These are phyloP conservation scores for Pythium vanterpoolii DNA, from an alignment of 352 stramenopile genomes.

Conservation along the genomic window DNA sequence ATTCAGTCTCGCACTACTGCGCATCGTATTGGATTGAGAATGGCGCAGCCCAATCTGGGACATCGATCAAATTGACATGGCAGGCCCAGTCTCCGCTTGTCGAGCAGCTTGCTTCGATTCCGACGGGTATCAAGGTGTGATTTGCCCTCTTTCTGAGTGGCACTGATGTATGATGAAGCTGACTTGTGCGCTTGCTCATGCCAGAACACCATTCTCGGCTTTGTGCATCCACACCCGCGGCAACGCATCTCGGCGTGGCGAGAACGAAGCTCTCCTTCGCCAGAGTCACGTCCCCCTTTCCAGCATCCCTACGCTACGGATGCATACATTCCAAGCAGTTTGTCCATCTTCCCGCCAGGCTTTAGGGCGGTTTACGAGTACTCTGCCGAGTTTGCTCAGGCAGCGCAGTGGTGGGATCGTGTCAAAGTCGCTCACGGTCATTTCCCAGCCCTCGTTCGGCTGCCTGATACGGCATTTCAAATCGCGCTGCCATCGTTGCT, in stretches of 20 bases:
- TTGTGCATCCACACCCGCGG: conserved; percentile 17
- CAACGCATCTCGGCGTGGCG: conserved; percentile 22
- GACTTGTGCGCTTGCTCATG: background rate
- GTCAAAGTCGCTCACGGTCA: conserved; percentile 32
- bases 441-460: conserved; percentile 34
- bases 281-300: background rate
- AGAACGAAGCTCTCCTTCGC: background rate
- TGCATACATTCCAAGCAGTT: background rate
- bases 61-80: background rate
- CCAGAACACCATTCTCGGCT: conserved; percentile 12
- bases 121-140: conserved; percentile 49
- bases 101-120: conserved; percentile 22
- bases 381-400: conserved; percentile 33
- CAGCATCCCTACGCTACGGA: background rate
- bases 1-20: conserved; percentile 42
- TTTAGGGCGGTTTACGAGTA: conserved; percentile 52
- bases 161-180: background rate
- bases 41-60: background rate
- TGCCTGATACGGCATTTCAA: conserved; percentile 43
- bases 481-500: conserved; percentile 48
- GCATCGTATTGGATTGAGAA: conserved; percentile 11
- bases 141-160: background rate
- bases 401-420: conserved; percentile 37
- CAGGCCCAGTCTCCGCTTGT: background rate
- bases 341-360: conserved; percentile 38